Evolutionary conservation across 257 asterid species (phyloP), one percentile per base, ranked within the genome.

Genomic region (Plantago ovata): DNA sequence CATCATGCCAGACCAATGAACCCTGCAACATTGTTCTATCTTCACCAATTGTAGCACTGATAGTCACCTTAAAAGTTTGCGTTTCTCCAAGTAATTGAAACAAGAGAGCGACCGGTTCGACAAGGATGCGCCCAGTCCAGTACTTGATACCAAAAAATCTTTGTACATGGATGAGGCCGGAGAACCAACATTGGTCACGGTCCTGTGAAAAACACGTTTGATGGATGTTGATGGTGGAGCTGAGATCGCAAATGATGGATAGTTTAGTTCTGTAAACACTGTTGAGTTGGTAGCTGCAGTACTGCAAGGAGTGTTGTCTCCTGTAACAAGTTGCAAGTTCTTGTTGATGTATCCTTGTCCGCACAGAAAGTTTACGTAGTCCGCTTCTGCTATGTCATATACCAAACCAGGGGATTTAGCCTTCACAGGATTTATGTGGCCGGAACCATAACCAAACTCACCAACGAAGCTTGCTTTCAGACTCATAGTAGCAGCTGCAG

Each of bases 391-490:
- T n/a, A n/a, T n/a, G n/a, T n/a, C n/a, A n/a, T n/a, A n/a, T n/a
- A n/a, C n/a, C n/a, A n/a, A n/a, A n/a, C n/a, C n/a, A n/a, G n/a
- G n/a, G n/a, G n/a, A n/a, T n/a, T n/a, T n/a, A n/a, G n/a, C n/a
- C n/a, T n/a, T n/a, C n/a, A n/a, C n/a, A 0, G 95, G 95, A 69
- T 87, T 49, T 36, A 87, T 79, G 44, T 87, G 95, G 56, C 94
- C 94, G 1, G 94, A 78, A 0, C 91, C 91, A 15, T 79, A 86
- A 3, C 94, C 86, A 50, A 84, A 81, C 40, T 87, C 91, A 0
- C 71, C 84, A 12, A 79, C 94, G 0, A 38, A 24, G 63, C 80
- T 87, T 20, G 56, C 48, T 23, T 7, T 10, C 11, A 53, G 50
- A 23, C 73, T 76, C 84, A 86, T 71, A 5, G 67, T 66, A 19